Conservation (phyloP, 2,329 filamentous ascomycete species). For the Colletotrichum tanaceti region DNA sequence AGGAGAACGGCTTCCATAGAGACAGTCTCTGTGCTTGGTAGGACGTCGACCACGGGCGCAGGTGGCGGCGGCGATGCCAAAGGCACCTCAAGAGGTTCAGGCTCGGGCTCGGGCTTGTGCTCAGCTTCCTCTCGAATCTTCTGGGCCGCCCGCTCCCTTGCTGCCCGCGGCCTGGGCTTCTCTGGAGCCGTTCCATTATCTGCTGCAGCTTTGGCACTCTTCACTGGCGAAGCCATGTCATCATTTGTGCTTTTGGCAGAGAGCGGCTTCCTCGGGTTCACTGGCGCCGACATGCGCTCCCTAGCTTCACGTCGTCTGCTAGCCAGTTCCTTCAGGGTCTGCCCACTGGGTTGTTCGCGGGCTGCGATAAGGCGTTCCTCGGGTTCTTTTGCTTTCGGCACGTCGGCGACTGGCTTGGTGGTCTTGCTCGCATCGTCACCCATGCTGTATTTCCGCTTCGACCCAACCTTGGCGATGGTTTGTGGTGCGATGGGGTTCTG, state of each 20-base stretch:
- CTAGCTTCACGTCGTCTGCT: slow-evolving; percentile 55
- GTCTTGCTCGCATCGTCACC: slow-evolving; percentile 61
- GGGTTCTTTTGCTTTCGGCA: slow-evolving; percentile 46
- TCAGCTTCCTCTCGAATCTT: slow-evolving; percentile 47
- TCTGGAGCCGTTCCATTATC: slow-evolving; percentile 38
- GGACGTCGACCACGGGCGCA: slow-evolving; percentile 27
- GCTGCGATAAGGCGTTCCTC: slow-evolving; percentile 42
- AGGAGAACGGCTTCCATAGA: slow-evolving; percentile 56
- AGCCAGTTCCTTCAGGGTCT: slow-evolving; percentile 60
- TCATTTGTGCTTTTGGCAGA: slow-evolving; percentile 70
- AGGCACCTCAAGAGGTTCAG: slow-evolving; percentile 15
- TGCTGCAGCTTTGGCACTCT: slow-evolving; percentile 52
- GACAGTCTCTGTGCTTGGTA: slow-evolving; percentile 46
- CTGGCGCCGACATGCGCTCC: slow-evolving; percentile 47
- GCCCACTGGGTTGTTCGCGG: slow-evolving; percentile 50
- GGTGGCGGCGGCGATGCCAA: slow-evolving; percentile 18
- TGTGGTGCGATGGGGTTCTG: slow-evolving; percentile 10
- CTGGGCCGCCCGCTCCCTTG: slow-evolving; percentile 43
- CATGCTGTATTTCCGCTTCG: slow-evolving; percentile 69
- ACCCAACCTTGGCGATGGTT: slow-evolving; percentile 56
- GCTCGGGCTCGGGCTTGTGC: slow-evolving; percentile 16
- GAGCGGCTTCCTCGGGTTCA: slow-evolving; percentile 60
- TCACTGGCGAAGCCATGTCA: slow-evolving; percentile 69
- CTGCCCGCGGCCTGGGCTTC: slow-evolving; percentile 49
- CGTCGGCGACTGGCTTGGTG: slow-evolving; percentile 42